phyloP scores from a whole-genome alignment of 2,329 filamentous ascomycete species.

The Colletotrichum sp. region DNA sequence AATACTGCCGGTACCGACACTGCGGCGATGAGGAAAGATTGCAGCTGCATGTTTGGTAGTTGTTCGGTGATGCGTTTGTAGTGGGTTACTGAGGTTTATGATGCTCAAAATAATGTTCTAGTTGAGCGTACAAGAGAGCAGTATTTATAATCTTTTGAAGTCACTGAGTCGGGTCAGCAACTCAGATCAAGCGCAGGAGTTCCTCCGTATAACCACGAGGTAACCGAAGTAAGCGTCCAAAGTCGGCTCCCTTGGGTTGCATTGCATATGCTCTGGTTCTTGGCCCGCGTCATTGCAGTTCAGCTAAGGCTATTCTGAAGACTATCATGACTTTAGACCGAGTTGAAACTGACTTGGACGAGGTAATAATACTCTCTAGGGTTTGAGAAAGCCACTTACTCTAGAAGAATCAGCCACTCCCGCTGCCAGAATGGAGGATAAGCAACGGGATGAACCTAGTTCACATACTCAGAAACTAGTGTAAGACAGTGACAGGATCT shows the following conservation, averaged over 20 bases:
- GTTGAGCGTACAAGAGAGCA: background rate
- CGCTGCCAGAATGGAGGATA: background rate
- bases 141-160: background rate
- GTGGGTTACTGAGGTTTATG: background rate
- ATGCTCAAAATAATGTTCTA: background rate
- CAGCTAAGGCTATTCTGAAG: background rate
- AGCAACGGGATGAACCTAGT: background rate
- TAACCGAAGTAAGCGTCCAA: background rate
- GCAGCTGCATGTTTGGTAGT: background rate
- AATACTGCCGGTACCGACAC: constrained; percentile 18
- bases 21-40: background rate
- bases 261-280: background rate
- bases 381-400: background rate
- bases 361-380: background rate
- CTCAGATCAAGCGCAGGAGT: background rate
- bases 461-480: background rate
- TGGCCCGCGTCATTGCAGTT: background rate
- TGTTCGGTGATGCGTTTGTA: background rate
- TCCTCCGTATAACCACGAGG: background rate
- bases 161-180: background rate
- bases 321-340: background rate
- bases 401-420: background rate
- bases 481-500: background rate
- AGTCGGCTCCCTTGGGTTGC: background rate
- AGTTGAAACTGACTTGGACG: background rate